Evolutionary conservation across 164 flowering plant species (phyloP), one percentile per base, ranked within the genome.

Genomic region (Piper longum): DNA sequence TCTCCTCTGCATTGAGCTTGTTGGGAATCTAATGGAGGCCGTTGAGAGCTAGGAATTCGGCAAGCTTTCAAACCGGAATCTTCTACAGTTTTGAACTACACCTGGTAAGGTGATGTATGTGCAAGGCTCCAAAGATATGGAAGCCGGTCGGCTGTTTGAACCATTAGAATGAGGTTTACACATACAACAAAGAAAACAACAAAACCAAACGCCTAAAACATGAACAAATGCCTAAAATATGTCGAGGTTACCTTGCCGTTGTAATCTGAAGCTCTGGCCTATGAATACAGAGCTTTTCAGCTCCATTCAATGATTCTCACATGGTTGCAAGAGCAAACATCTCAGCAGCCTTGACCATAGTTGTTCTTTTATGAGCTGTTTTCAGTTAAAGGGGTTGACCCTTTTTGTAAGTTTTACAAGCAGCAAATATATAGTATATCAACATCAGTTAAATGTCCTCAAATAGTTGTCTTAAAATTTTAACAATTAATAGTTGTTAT

Each of bases 121-220:
- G 26, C 42, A 57, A 57, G 41, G 41, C 5, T 6, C 41, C 60
- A 26, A 57, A 57, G 41, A 26, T 41, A 41, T 11, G 12, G 41
- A 57, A 36, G 4, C 41, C 60, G 60, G 60, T 41, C 41, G 60
- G 60, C 60, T 36, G 16, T 36, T 26, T 57, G 26, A 26, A 6
- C 60, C 36, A 41, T 41, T 57, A 36, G 41, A 26, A 26, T 36
- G 41, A 41, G 41, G 60, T 13, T 57, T 57, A 41, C 60, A 57
- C 7, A 18, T n/a, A 57, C 40, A 57, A 44, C 36, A 57, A 39
- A 57, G 59, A 57, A 57, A 57, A 57, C 59, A 19, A 39, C 59
- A 48, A 2, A 14, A 14, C 52, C 3, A 12, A 48, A 48, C 12
- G 9, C 6, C 14, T 8, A 9, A 14, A 48, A 12, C 52, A 12